Conservation (phyloP, 2,329 filamentous ascomycete genomes). For the Phialophora verrucosa region DNA sequence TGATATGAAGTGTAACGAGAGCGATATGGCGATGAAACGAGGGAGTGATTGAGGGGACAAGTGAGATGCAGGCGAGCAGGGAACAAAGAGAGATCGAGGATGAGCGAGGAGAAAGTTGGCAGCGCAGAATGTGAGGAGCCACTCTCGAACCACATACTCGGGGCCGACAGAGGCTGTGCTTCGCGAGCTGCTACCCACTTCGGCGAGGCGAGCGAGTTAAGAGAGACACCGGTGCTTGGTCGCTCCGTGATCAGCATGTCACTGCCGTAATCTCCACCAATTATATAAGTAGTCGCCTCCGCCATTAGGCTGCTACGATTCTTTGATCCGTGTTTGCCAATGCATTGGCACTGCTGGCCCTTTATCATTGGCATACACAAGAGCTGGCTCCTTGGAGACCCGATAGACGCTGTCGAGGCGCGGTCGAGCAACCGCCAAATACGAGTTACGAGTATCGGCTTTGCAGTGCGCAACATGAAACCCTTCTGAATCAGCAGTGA, state of each 20-base stretch:
- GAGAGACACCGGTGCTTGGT: not conserved
- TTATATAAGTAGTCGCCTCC: not conserved
- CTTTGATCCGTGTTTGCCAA: not conserved
- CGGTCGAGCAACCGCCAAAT: not conserved
- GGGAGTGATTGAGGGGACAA: constrained; percentile 11
- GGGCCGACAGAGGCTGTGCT: constrained; percentile 29
- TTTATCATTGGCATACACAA: not conserved
- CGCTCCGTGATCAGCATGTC: not conserved
- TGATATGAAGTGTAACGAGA: not conserved
- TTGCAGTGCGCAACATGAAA: not conserved
- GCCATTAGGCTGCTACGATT: not conserved
- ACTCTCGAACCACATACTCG: constrained; percentile 9
- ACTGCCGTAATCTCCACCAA: not conserved
- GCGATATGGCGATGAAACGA: constrained; percentile 8
- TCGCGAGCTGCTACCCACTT: not conserved
- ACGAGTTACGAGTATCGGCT: not conserved
- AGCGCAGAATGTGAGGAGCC: constrained; percentile 11
- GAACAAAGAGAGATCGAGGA: constrained; percentile 6
- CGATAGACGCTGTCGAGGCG: not conserved
- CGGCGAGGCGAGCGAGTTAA: not conserved
- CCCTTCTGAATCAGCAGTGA: not conserved
- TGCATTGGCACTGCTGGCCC: not conserved
- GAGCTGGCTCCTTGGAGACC: not conserved
- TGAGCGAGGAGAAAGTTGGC: constrained; percentile 21
- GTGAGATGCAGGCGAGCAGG: constrained; percentile 5